Base-by-base conservation (phyloP, 192 early-diverging fungal genomes). In the Coemansia sp. region DNA sequence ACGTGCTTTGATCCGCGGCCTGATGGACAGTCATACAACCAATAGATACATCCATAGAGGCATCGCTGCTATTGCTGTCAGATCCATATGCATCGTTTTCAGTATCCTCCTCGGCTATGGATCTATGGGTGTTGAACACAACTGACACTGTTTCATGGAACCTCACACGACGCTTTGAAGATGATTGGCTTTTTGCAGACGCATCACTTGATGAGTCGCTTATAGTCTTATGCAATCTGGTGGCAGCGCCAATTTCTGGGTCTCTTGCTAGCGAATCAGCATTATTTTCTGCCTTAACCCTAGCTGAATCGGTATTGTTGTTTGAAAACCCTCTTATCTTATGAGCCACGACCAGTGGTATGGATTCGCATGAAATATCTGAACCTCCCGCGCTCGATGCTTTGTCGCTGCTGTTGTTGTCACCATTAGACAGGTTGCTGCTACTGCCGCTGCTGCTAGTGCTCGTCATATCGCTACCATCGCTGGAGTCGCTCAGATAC, bases 91-190 rank as follows among this genome's bases (percentile, higher is more conserved):
- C 52, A 7, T 57, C 63, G 45, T 39, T 43, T 12, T 66, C 54
- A 4, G 41, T 41, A 3, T 71, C 65, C 7, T 82, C 71, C 26
- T 73, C 74, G 0, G 73, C 41, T 3, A 49, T 40, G 5, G 74
- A 73, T 36, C 70, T 65, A 12, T 67, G 49, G 6, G 71, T 68
- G 57, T 73, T 82, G 51, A 82, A 76, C 0, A 82, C 79, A 6
- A 82, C 79, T 0, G 79, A 76, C 42, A 82, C 79, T 2, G 79
- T 82, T 37, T 82, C 79, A 41, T 77, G 74, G 65, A 82, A 82
- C 45, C 79, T 57, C 22, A 82, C 79, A 37, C 71, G 79, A 2
- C 79, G 74, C 65, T 65, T 82, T 2, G 79, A 82, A 11, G 79
- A 82, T 49, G 79, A 69, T 56, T 77, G 79, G 58, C 79, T 82